These are phyloP conservation scores for Lactarius trivialis DNA, from an alignment of 768 basidiomycete genomes.

Conservation along the genomic window DNA sequence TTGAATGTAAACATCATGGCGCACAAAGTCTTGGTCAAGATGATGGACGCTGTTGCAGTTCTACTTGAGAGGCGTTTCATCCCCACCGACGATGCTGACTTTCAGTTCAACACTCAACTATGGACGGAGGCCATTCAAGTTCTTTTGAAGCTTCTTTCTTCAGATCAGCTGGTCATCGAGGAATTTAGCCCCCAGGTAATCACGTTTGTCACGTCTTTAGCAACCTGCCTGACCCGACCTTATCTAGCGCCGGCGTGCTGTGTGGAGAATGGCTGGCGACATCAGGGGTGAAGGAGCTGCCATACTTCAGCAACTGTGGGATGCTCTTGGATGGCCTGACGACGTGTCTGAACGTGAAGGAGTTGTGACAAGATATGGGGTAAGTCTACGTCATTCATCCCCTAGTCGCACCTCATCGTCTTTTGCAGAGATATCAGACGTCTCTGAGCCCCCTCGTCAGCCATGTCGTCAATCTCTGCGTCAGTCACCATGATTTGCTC, in stretches of 20 bases:
- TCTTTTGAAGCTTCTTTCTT: conserved; percentile 78
- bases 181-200: conserved; percentile 88
- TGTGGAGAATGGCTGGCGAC: conserved; percentile 95
- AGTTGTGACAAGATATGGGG: conserved; percentile 59
- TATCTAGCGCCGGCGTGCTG: conserved; percentile 81
- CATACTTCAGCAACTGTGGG: conserved; percentile 77
- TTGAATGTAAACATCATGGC: conserved; percentile 85
- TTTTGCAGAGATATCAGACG: conserved; percentile 69
- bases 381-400: conserved; percentile 34
- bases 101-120: conserved; percentile 63
- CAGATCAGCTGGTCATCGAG: conserved; percentile 88
- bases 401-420: conserved; percentile 14
- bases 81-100: conserved; percentile 54
- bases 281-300: conserved; percentile 86
- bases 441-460: conserved; percentile 80
- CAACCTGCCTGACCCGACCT: neutral
- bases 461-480: conserved; percentile 83
- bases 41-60: conserved; percentile 74
- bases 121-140: conserved; percentile 82
- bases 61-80: conserved; percentile 79
- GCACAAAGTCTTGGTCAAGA: conserved; percentile 81
- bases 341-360: conserved; percentile 46
- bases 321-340: conserved; percentile 74
- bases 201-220: neutral
- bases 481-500: conserved; percentile 91